Evolutionary conservation across 345 rosid genomes (phyloP).

Genomic region (Aegle marmelos): DNA sequence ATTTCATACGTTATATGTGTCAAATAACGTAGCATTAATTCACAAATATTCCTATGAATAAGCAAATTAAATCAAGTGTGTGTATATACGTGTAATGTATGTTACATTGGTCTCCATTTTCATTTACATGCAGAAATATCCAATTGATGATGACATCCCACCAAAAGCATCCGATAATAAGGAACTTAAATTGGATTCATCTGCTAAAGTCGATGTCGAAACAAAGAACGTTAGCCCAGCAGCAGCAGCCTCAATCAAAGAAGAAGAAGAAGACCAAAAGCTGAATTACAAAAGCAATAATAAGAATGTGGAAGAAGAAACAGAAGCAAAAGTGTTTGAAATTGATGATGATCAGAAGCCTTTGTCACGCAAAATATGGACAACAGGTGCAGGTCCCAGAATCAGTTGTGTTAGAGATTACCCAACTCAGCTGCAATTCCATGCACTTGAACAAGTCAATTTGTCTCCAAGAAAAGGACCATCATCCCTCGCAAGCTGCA

Average conservation of each 20-base stretch:
- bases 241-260: not conserved
- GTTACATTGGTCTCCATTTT: not conserved
- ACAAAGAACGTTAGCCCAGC: too few relatives aligned
- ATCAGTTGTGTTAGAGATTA: slow-evolving; percentile 43
- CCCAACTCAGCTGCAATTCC: slow-evolving; percentile 33
- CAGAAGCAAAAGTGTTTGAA: not conserved
- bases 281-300: not conserved
- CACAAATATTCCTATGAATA: too few relatives aligned
- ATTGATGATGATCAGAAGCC: not conserved
- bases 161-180: not conserved
- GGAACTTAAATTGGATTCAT: not conserved
- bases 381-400: slow-evolving; percentile 42
- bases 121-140: slow-evolving; percentile 22
- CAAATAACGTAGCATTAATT: too few relatives aligned
- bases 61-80: too few relatives aligned
- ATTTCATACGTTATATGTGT: too few relatives aligned
- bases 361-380: slow-evolving; percentile 27
- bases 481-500: not conserved
- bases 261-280: not conserved
- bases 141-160: slow-evolving; percentile 35
- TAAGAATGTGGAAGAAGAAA: not conserved
- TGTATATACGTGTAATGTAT: too few relatives aligned
- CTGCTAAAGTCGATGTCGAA: not conserved
- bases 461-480: slow-evolving; percentile 29
- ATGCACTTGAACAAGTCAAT: slow-evolving; percentile 40